Evolutionary conservation across 352 stramenopile species (phyloP).

Genomic region (Phytopythium delawarense): DNA sequence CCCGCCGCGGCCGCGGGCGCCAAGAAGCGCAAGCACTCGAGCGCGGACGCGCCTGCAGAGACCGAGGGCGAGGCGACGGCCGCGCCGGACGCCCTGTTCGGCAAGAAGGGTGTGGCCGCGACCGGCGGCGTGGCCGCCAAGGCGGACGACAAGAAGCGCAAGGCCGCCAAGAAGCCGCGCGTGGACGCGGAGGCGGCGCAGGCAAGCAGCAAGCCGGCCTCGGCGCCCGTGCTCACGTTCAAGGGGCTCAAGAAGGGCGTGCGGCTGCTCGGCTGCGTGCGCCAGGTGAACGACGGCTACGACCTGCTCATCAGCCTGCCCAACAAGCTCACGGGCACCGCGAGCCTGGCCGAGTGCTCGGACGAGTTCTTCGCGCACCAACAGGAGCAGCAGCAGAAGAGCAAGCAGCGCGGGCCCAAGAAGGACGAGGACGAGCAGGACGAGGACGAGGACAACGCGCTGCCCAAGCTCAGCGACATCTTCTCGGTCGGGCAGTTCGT

Average conservation of each 20-base stretch:
- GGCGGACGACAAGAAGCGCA: slow-evolving; percentile 26
- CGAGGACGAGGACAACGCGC: slow-evolving; percentile 22
- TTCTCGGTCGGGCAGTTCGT: slow-evolving; percentile 85
- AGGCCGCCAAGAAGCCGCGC: slow-evolving; percentile 23
- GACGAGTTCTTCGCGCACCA: slow-evolving; percentile 65
- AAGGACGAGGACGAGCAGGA: background rate
- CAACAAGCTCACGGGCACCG: slow-evolving; percentile 93
- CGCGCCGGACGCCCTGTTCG: slow-evolving; percentile 60
- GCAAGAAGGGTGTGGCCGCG: slow-evolving; percentile 60
- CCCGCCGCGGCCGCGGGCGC: slow-evolving; percentile 3
- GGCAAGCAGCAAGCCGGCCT: slow-evolving; percentile 13
- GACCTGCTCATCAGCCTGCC: slow-evolving; percentile 88
- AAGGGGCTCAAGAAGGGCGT: slow-evolving; percentile 63
- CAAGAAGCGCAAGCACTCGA: slow-evolving; percentile 46
- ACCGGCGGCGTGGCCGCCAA: slow-evolving; percentile 15
- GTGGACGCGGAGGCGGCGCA: slow-evolving; percentile 7
- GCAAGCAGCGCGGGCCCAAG: slow-evolving; percentile 1
- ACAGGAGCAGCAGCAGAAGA: slow-evolving; percentile 20
- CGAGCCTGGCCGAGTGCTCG: slow-evolving; percentile 70
- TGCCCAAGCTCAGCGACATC: slow-evolving; percentile 46
- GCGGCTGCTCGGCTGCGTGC: slow-evolving; percentile 85
- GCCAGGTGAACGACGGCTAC: slow-evolving; percentile 82
- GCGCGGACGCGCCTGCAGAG: slow-evolving; percentile 6
- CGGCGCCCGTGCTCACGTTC: slow-evolving; percentile 54
- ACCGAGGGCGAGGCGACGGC: slow-evolving; percentile 7